Percentiles rank a stretch among this genome's conserved stretches.
Evolutionary conservation across 2,329 filamentous ascomycete species (phyloP).

Genomic region (Teratosphaeria gauchensis): DNA sequence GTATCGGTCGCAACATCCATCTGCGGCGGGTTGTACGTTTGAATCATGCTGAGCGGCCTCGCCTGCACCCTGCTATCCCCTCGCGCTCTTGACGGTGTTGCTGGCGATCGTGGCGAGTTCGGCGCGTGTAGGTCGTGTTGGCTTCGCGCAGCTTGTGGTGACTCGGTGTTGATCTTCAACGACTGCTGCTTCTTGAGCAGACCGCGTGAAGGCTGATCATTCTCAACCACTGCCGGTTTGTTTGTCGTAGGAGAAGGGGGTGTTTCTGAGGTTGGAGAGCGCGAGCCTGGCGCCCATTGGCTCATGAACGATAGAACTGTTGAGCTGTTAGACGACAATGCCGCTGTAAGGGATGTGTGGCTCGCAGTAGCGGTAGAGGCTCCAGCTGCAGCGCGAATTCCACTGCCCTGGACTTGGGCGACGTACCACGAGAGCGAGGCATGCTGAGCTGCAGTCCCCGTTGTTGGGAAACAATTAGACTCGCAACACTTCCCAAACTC

Average conservation of each 20-base stretch:
- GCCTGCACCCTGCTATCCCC: conserved; percentile 45
- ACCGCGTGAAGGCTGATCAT: background rate
- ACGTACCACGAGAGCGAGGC: conserved; percentile 28
- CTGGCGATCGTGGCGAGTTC: conserved; percentile 26
- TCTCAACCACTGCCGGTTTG: conserved; percentile 4
- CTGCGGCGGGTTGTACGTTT: conserved; percentile 73
- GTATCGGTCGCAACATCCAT: conserved; percentile 81
- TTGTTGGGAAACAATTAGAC: background rate
- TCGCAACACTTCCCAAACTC: background rate
- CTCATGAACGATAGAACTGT: conserved; percentile 84
- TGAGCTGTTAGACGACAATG: conserved; percentile 7
- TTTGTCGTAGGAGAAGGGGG: conserved; percentile 5
- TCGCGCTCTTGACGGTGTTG: conserved; percentile 31
- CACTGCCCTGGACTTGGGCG: background rate
- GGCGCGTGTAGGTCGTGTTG: conserved; percentile 23
- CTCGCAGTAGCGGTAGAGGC: background rate
- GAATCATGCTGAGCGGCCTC: conserved; percentile 74
- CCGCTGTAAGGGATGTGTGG: background rate
- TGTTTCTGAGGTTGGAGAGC: conserved; percentile 24
- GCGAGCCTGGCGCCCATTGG: conserved; percentile 51
- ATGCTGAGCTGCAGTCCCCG: conserved; percentile 14
- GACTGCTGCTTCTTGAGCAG: conserved; percentile 6
- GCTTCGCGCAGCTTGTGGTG: conserved; percentile 8
- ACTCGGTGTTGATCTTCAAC: conserved; percentile 17
- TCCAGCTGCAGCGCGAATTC: background rate